These are phyloP conservation scores for bread wheat (Triticum aestivum) DNA, from an alignment of 176 grass and related monocot species.

Conservation along the genomic window DNA sequence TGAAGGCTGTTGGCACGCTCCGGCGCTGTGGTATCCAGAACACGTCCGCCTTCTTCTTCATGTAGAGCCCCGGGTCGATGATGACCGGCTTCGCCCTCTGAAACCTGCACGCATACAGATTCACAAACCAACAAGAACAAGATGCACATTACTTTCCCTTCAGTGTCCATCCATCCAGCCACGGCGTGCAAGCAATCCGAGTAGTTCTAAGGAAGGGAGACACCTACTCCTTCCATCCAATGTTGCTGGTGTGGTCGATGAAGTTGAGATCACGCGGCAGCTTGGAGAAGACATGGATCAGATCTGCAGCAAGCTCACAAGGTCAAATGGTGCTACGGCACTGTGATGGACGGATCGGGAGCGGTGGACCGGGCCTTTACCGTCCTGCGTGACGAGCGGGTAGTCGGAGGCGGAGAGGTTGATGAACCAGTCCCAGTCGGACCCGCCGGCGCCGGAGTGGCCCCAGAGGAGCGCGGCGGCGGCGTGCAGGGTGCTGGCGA, in stretches of 20 bases:
- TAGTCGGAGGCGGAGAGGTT: conserved; percentile 65
- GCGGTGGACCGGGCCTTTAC: not conserved
- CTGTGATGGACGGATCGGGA: not conserved
- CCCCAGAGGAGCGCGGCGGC: conserved; percentile 49
- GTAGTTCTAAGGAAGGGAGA: not conserved
- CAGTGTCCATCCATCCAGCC: not conserved
- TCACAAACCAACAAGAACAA: not conserved
- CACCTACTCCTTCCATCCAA: conserved; percentile 59
- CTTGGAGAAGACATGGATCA: conserved; percentile 60
- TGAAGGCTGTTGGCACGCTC: conserved; percentile 63
- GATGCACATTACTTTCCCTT: not conserved
- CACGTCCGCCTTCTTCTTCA: conserved; percentile 56
- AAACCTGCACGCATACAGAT: conserved; percentile 22
- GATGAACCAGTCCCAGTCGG: conserved; percentile 61
- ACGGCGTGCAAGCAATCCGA: not conserved
- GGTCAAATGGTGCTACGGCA: not conserved
- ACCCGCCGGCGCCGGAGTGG: not conserved
- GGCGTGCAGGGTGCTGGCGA: conserved; percentile 68
- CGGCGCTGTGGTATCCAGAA: conserved; percentile 66
- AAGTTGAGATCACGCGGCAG: conserved; percentile 64
- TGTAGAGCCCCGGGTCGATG: conserved; percentile 72
- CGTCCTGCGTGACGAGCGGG: conserved; percentile 65
- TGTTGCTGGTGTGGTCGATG: conserved; percentile 64
- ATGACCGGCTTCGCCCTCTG: conserved; percentile 68
- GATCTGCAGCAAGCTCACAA: conserved; percentile 41